Conservation (phyloP, 495 filamentous ascomycete genomes). For the Friedmanniomyces simplex region DNA sequence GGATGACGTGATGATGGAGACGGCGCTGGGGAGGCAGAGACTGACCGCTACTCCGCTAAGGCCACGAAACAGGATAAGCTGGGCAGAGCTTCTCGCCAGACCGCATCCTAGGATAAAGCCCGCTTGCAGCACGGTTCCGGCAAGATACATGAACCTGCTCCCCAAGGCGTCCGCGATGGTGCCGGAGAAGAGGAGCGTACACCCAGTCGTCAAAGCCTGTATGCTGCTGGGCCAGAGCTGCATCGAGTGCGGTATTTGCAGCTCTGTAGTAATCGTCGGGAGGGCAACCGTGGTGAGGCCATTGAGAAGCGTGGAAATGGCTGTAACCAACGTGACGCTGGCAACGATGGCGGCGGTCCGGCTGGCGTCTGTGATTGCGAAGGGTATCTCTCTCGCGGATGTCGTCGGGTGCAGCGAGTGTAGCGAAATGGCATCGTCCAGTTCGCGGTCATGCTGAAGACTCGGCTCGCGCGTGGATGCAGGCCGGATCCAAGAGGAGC, state of each 20-base stretch:
- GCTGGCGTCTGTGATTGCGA: constrained; percentile 12
- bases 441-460: neutral
- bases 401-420: constrained; percentile 1
- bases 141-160: constrained; percentile 34
- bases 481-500: neutral
- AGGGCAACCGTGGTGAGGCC: constrained; percentile 39
- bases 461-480: neutral
- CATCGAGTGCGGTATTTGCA: constrained; percentile 7
- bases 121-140: constrained; percentile 36
- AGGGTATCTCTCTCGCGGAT: neutral
- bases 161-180: constrained; percentile 44
- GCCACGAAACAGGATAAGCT: constrained; percentile 42
- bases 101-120: constrained; percentile 40
- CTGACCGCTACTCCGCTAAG: constrained; percentile 41
- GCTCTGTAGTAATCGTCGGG: constrained; percentile 39
- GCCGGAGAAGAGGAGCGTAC: constrained; percentile 40
- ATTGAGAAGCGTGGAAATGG: constrained; percentile 31
- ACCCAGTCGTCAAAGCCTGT: constrained; percentile 34
- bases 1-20: constrained; percentile 37
- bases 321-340: constrained; percentile 31
- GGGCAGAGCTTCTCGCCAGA: constrained; percentile 34
- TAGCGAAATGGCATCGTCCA: neutral
- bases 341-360: constrained; percentile 33
- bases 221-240: constrained; percentile 22
- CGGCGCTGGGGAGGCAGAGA: constrained; percentile 42